phyloP scores from a whole-genome alignment of 108 stramenopile genomes.

The Pseudonitzschia multiseries region DNA sequence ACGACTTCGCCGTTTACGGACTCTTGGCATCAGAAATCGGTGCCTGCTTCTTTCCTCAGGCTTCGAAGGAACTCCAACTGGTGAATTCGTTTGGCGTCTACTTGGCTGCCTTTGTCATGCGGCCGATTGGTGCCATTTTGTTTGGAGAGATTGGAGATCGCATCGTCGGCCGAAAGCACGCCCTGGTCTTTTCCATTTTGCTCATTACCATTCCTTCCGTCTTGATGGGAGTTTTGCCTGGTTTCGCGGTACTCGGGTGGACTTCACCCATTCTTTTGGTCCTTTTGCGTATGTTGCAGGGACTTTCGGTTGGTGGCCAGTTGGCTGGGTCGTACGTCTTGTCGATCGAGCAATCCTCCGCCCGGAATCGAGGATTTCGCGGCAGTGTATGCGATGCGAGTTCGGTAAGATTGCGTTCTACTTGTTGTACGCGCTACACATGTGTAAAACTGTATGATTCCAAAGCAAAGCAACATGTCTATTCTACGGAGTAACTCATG shows the following conservation, averaged over 20 bases:
- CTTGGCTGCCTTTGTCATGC: constrained; percentile 84
- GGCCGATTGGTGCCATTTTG: constrained; percentile 60
- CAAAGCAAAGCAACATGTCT: too few relatives aligned
- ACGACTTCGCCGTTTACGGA: constrained; percentile 89
- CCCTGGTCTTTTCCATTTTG: constrained; percentile 66
- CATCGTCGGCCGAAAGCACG: constrained; percentile 63
- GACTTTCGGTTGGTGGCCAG: constrained; percentile 85
- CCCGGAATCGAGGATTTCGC: constrained; percentile 56
- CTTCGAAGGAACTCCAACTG: constrained; percentile 56
- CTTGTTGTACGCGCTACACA: too few relatives aligned
- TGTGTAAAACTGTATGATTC: too few relatives aligned
- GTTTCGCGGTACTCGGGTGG: constrained; percentile 64
- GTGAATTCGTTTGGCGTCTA: constrained; percentile 84
- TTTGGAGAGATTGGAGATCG: constrained; percentile 76
- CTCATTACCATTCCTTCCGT: constrained; percentile 78
- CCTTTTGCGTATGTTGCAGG: constrained; percentile 79
- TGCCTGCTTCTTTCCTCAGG: constrained; percentile 69
- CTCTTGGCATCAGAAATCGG: constrained; percentile 78
- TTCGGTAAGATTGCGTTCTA: constrained; percentile 41
- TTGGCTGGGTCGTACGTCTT: constrained; percentile 70
- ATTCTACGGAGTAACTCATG: too few relatives aligned
- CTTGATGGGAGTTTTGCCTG: constrained; percentile 83
- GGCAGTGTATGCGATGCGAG: constrained; percentile 69
- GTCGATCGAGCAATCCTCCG: constrained; percentile 61
- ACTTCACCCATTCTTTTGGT: constrained; percentile 63